Conservation (phyloP, 1,139 yeast genomes). For the Maudiozyma humilis region DNA sequence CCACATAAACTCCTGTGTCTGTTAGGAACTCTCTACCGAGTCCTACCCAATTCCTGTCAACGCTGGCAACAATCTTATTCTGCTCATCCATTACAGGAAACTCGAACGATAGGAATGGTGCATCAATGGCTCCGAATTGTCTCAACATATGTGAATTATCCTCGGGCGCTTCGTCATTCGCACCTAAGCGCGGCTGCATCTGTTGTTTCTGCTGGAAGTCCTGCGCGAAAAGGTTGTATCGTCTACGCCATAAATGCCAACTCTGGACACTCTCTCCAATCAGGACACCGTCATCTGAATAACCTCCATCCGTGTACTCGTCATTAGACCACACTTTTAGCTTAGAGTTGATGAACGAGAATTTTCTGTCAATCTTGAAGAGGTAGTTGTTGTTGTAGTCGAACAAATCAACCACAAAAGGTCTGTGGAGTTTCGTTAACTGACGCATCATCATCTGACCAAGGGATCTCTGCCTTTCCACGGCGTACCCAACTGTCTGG, state of each 20-base stretch:
- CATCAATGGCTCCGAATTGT: slow-evolving; percentile 71
- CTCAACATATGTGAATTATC: slow-evolving; percentile 11
- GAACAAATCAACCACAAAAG: slow-evolving; percentile 73
- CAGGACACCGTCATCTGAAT: slow-evolving; percentile 35
- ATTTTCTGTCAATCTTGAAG: slow-evolving; percentile 69
- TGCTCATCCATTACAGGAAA: slow-evolving; percentile 63
- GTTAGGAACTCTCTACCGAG: slow-evolving; percentile 86
- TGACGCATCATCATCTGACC: slow-evolving; percentile 68
- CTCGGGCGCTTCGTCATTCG: background rate
- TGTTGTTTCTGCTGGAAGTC: background rate
- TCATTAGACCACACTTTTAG: slow-evolving; percentile 45
- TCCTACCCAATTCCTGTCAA: slow-evolving; percentile 93
- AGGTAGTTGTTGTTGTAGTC: slow-evolving; percentile 63
- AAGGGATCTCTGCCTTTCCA: slow-evolving; percentile 70
- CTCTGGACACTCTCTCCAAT: slow-evolving; percentile 84
- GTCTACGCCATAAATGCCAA: slow-evolving; percentile 91
- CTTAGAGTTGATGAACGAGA: slow-evolving; percentile 81
- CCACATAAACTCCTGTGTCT: slow-evolving; percentile 85
- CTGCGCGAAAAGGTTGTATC: slow-evolving; percentile 62
- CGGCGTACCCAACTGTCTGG: slow-evolving; percentile 67
- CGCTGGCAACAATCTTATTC: slow-evolving; percentile 59
- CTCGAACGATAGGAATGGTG: slow-evolving; percentile 78
- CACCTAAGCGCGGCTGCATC: background rate
- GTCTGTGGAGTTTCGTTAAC: slow-evolving; percentile 72
- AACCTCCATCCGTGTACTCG: slow-evolving; percentile 4